Base-by-base conservation (phyloP, 495 filamentous ascomycete genomes). In the Penicillium maclennaniae region DNA sequence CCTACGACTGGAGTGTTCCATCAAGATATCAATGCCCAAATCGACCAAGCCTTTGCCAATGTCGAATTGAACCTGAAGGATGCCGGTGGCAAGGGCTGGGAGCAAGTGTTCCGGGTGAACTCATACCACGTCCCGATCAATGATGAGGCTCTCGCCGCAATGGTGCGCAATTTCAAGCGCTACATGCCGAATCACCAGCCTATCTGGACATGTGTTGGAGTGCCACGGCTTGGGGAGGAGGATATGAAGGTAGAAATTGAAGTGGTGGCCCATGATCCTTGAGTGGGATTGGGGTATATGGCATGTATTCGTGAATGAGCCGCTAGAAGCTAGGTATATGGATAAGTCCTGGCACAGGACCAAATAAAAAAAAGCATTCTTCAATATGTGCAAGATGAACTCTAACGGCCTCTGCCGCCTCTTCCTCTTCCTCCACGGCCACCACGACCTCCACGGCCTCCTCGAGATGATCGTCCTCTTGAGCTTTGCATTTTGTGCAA, bases 161-260 rank as follows among this genome's bases (percentile, higher is more conserved):
- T 82, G 68, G 61, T 77, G 12, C 48, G 68, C 25, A 76, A 78
- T 46, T 71, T 83, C 42, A 62, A 63, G 59, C 72, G 69, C 27
- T 83, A 71, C 57, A 70, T 78, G 64, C 80, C 78, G 2, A 42
- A 73, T 8, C 76, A 82, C 53, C 55, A 72, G 53, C 78, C 78
- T 4, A 56, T 79, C 25, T 81, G 72, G 77, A 81, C 78, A 1
- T 63, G 58, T 43, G 54, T 83, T 26, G 79, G 74, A 6, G 76
- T 81, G 8, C 45, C 51, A 4, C 54, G 64, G 48, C 55, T 82
- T 6, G 78, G 63, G 6, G 53, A 72, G 41, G 70, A 70, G 50
- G 69, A 62, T 55, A 82, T 82, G 79, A 55, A 70, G n/a, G 72
- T 81, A 26, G 79, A 82, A 63, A 77, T 83, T 57, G 82, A 85